phyloP scores from a whole-genome alignment of 73 alveolate species.

The Stentor roeselii region DNA sequence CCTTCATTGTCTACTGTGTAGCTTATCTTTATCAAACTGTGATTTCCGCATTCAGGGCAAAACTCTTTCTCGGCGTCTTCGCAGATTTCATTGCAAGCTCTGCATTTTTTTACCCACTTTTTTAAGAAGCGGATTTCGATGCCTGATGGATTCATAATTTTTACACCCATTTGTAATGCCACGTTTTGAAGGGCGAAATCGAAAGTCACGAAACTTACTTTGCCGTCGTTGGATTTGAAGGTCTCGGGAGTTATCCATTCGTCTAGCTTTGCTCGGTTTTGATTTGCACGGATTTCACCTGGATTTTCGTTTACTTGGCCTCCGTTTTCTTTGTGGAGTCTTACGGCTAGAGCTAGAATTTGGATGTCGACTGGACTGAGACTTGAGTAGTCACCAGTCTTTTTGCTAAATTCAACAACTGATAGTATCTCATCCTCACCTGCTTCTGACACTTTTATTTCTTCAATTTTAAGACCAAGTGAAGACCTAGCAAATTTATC shows the following conservation, averaged over 20 bases:
- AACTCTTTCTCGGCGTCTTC: slow-evolving; percentile 44
- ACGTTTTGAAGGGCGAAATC: slow-evolving; percentile 74
- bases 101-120: slow-evolving; percentile 47
- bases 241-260: slow-evolving; percentile 75
- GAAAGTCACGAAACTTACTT: slow-evolving; percentile 48
- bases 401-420: slow-evolving; percentile 39
- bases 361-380: slow-evolving; percentile 47
- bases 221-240: slow-evolving; percentile 31
- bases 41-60: slow-evolving; percentile 64
- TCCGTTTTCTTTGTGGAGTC: slow-evolving; percentile 34
- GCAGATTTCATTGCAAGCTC: slow-evolving; percentile 46
- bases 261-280: slow-evolving; percentile 49
- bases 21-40: slow-evolving; percentile 55
- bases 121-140: slow-evolving; percentile 40
- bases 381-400: slow-evolving; percentile 57
- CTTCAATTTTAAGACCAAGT: slow-evolving; percentile 15
- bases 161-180: slow-evolving; percentile 52
- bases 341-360: slow-evolving; percentile 52
- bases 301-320: slow-evolving; percentile 25
- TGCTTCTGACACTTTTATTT: slow-evolving; percentile 33
- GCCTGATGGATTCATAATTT: slow-evolving; percentile 47
- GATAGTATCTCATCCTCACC: slow-evolving; percentile 27
- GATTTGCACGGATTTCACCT: slow-evolving; percentile 23
- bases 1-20: slow-evolving; percentile 56
- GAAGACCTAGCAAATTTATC: slow-evolving; percentile 19